A percentile compares a stretch with the other conserved stretches of the same genome.
Evolutionary conservation across 768 basidiomycete genomes (phyloP).

Genomic region (Lactarius vividus): DNA sequence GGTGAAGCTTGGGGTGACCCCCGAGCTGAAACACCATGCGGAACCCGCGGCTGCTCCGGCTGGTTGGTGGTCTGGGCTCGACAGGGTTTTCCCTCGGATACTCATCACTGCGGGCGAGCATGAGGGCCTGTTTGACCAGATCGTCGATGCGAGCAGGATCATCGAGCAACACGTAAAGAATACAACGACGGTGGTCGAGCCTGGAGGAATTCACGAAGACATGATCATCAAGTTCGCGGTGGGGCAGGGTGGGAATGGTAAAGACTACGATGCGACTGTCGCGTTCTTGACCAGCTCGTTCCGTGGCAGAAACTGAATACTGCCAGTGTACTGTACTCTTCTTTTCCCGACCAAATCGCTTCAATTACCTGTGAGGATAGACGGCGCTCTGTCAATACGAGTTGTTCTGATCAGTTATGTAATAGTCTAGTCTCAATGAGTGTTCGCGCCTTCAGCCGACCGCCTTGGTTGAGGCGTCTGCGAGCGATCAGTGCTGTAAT

Average conservation of each 20-base stretch:
- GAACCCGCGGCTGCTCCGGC: not conserved
- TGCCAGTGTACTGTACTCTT: not conserved
- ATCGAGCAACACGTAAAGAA: constrained; percentile 5
- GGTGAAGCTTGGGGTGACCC: not conserved
- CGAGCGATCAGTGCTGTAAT: constrained; percentile 36
- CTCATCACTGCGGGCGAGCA: not conserved
- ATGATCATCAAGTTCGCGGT: constrained; percentile 5
- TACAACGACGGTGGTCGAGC: not conserved
- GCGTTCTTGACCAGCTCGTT: not conserved
- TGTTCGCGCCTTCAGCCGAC: constrained; percentile 45
- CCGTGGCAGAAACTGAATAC: not conserved
- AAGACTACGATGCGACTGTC: not conserved
- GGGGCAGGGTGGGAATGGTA: constrained; percentile 7
- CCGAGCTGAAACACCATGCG: not conserved
- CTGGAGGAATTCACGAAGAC: constrained; percentile 4
- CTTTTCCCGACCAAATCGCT: not conserved
- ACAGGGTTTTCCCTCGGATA: not conserved
- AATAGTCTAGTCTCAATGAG: not conserved
- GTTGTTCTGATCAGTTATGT: not conserved
- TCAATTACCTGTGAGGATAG: not conserved
- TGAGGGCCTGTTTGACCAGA: constrained; percentile 2
- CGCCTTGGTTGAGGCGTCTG: constrained; percentile 68
- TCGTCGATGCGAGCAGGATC: not conserved
- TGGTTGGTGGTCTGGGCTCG: constrained; percentile 11
- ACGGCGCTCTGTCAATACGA: not conserved